Evolutionary conservation across 129 eudicot species (phyloP).

Genomic region (Flaveria trinervia): DNA sequence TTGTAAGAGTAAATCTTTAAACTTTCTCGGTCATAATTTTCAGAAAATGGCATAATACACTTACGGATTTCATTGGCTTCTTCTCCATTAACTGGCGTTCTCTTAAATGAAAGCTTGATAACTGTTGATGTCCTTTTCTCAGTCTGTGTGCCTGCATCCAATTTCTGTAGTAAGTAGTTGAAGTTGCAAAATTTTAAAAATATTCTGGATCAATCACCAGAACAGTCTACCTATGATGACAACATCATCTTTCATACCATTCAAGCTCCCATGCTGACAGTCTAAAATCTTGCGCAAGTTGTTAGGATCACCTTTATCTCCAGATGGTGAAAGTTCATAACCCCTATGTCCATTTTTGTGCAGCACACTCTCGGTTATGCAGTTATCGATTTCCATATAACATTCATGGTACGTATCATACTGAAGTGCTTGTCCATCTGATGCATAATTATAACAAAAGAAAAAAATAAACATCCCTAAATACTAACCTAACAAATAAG

Average conservation of each 20-base stretch:
- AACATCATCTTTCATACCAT: slow-evolving; percentile 41
- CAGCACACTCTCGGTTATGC: slow-evolving; percentile 33
- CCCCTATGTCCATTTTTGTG: slow-evolving; percentile 27
- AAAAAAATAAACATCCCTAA: slow-evolving; percentile 9
- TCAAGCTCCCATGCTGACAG: slow-evolving; percentile 38
- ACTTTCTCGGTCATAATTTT: neutral
- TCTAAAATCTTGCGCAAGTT: slow-evolving; percentile 11
- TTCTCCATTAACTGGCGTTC: slow-evolving; percentile 69
- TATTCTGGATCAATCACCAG: neutral
- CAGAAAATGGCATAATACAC: slow-evolving; percentile 9
- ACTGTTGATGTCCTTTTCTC: slow-evolving; percentile 68
- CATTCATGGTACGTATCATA: slow-evolving; percentile 50
- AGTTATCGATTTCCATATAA: slow-evolving; percentile 37
- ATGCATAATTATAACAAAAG: slow-evolving; percentile 12
- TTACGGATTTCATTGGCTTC: slow-evolving; percentile 57
- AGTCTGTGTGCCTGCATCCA: slow-evolving; percentile 41
- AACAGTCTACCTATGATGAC: slow-evolving; percentile 38
- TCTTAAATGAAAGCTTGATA: slow-evolving; percentile 70
- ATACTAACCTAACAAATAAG: neutral
- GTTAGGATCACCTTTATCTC: neutral
- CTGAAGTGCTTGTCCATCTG: slow-evolving; percentile 53
- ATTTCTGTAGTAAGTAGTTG: neutral
- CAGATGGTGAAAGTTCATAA: neutral
- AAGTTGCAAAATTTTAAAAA: neutral
- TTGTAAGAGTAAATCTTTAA: neutral